Evolutionary conservation across 331 rosid genomes (phyloP), one percentile per base, ranked within the genome.

Genomic region (Malus hybrid): DNA sequence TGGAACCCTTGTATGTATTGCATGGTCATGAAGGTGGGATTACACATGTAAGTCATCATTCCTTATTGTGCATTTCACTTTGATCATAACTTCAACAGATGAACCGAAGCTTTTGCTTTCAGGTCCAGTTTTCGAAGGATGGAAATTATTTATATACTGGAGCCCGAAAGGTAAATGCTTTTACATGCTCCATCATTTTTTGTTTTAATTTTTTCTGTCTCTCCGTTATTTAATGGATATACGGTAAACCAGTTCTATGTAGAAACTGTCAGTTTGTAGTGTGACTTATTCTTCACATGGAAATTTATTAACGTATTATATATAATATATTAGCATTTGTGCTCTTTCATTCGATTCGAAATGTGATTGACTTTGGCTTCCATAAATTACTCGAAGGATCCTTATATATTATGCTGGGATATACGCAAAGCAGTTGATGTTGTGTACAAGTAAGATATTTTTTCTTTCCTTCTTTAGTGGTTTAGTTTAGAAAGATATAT

Each of bases 21-120:
- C 97, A 94, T 78, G 99, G 99, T 64, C 99, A 91, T 75, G 96
- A 94, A 90, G 99, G 99, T 22, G 99, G 99, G 70, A 64, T 94
- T 77, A 94, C 99, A 65, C 99, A 94, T 86, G 99, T 92, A 90
- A 81, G 97, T 86, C 69, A 70, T 80, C 27, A 33, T 84, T 81
- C 55, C 73, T 72, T 72, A 50, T 78, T 36, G 36, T 77, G 71
- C 46, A 28, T 67, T 76, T 74, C 31, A 65, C 76, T 71, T 74
- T 65, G 63, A 65, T 83, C 20, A 61, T 64, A 74, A 56, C 48
- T 79, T 78, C 11, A 33, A 55, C 64, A 78, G 64, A 52, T 74
- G 73, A 77, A 48, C 36, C 31, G 71, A 73, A 12, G 4, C 69
- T 34, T 73, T 73, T 79, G 65, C 57, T 74, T 82, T 69, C 96